Conservation (phyloP, 306 rosid species). For the Cicer chorassanicum region DNA sequence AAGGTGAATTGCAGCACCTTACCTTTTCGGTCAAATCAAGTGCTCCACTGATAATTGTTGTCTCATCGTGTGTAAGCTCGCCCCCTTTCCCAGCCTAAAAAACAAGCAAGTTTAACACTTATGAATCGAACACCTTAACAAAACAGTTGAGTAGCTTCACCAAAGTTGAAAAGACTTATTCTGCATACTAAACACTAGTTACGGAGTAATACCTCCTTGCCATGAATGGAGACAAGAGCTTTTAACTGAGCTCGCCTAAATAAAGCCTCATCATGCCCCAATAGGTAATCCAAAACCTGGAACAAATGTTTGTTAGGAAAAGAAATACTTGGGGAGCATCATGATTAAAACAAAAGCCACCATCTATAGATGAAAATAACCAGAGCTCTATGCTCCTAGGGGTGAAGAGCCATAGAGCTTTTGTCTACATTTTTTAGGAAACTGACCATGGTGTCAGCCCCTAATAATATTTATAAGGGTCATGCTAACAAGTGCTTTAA, state of each 20-base stretch:
- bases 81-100: constrained; percentile 98
- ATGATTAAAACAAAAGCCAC: constrained; percentile 36
- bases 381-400: constrained; percentile 15
- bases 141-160: constrained; percentile 26
- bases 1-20: constrained; percentile 33
- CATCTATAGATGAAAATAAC: constrained; percentile 3
- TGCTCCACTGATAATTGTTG: constrained; percentile 96
- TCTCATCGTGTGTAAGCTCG: constrained; percentile 96
- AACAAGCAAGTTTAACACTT: constrained; percentile 39
- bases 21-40: constrained; percentile 98
- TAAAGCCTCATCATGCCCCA: constrained; percentile 91
- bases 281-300: constrained; percentile 77
- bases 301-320: constrained; percentile 38
- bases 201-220: constrained; percentile 70
- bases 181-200: background rate
- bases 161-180: constrained; percentile 30
- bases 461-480: constrained; percentile 12
- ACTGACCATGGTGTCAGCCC: constrained; percentile 22
- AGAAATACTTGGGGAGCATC: constrained; percentile 5
- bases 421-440: background rate
- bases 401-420: constrained; percentile 8
- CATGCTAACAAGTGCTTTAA: too few relatives aligned
- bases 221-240: constrained; percentile 91
- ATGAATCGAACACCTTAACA: background rate
- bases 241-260: constrained; percentile 97